Conservation (phyloP, 1,284 basidiomycete species). For the Boletellus dicymbophilus region DNA sequence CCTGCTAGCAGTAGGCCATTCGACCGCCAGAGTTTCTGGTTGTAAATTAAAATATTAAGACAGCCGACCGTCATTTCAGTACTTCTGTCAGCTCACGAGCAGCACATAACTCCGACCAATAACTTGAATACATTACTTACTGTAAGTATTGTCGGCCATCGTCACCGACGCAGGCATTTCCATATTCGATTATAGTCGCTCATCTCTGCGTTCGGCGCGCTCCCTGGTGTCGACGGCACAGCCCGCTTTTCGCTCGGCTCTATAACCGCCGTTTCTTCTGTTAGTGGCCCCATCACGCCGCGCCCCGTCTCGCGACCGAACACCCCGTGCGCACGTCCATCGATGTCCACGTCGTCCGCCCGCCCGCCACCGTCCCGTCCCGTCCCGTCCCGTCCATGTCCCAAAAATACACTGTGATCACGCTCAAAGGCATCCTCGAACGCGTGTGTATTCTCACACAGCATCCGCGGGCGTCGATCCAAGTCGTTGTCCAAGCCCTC, state of each 20-base stretch:
- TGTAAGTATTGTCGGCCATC: too few species aligned
- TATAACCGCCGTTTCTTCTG: constrained; percentile 57
- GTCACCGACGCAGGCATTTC: too few species aligned
- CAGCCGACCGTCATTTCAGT: too few species aligned
- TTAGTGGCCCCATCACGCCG: constrained; percentile 81
- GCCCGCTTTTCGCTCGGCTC: constrained; percentile 33
- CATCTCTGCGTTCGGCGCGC: constrained; percentile 32
- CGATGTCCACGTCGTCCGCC: constrained; percentile 68
- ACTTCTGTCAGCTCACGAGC: too few species aligned
- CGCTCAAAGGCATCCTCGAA: constrained; percentile 55
- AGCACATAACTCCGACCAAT: too few species aligned
- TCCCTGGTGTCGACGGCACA: constrained; percentile 34
- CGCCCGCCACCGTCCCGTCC: constrained; percentile 63
- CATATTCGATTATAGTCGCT: too few species aligned
- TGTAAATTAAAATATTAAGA: too few species aligned
- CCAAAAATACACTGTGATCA: constrained; percentile 55
- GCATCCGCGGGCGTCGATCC: constrained; percentile 68
- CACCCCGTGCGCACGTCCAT: constrained; percentile 70
- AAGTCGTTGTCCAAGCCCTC: constrained; percentile 68
- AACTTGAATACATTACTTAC: too few species aligned
- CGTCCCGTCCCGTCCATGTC: constrained; percentile 69
- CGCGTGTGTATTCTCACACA: constrained; percentile 61
- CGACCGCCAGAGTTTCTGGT: too few species aligned
- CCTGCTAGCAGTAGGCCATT: too few species aligned
- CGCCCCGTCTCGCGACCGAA: constrained; percentile 65